Percentiles rank a stretch among this genome's conserved stretches.
These are phyloP conservation scores for Psilocybe cyanescens DNA, from an alignment of 768 basidiomycete genomes.

Conservation along the genomic window DNA sequence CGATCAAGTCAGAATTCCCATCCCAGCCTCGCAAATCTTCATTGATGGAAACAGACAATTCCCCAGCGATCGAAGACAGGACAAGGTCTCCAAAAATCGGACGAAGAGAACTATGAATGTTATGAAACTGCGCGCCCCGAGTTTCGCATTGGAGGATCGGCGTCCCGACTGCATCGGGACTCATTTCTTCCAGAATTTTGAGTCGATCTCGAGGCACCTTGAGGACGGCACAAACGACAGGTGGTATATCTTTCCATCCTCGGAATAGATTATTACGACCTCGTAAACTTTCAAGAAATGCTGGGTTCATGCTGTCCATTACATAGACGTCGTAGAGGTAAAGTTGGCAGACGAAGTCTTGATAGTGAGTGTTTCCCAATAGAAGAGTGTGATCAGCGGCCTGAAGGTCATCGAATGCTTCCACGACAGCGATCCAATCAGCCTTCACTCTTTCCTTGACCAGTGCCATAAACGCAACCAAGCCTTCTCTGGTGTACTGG, in stretches of 20 bases:
- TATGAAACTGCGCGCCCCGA: constrained; percentile 22
- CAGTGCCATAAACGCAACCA: constrained; percentile 46
- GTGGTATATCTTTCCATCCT: constrained; percentile 36
- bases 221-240: constrained; percentile 39
- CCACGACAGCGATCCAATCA: constrained; percentile 49
- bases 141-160: constrained; percentile 42
- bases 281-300: constrained; percentile 12
- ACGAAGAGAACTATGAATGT: constrained; percentile 38
- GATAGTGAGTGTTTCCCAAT: constrained; percentile 34
- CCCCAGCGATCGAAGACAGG: constrained; percentile 2
- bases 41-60: constrained; percentile 22
- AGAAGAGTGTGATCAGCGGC: constrained; percentile 24
- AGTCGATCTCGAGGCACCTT: constrained; percentile 37
- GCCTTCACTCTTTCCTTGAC: constrained; percentile 37
- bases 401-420: constrained; percentile 31
- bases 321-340: constrained; percentile 33
- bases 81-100: constrained; percentile 34
- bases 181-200: constrained; percentile 27
- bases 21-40: constrained; percentile 36
- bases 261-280: constrained; percentile 28
- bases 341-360: constrained; percentile 43
- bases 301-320: constrained; percentile 7
- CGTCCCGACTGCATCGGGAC: constrained; percentile 18
- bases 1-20: constrained; percentile 37
- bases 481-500: constrained; percentile 53